Evolutionary conservation across 2,329 filamentous ascomycete species (phyloP).

Genomic region (Calycina herbarum): DNA sequence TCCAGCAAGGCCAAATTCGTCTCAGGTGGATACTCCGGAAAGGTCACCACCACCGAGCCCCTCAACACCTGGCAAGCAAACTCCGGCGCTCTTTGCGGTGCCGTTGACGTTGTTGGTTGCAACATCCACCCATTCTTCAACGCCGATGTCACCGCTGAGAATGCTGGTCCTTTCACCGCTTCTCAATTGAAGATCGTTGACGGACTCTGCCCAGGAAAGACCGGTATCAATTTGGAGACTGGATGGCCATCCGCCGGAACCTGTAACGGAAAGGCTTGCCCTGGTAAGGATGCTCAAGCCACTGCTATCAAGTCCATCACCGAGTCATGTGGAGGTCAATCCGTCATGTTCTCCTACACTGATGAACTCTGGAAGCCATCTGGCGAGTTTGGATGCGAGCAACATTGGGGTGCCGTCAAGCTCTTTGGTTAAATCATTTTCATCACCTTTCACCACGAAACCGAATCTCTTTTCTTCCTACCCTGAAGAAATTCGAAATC

Average conservation of each 20-base stretch:
- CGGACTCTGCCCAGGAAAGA: conserved; percentile 68
- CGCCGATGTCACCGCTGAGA: conserved; percentile 56
- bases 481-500: not conserved
- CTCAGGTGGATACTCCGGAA: conserved; percentile 67
- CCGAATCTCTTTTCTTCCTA: not conserved
- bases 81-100: conserved; percentile 63
- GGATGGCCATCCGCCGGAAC: conserved; percentile 78
- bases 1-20: conserved; percentile 64
- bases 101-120: conserved; percentile 75
- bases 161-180: conserved; percentile 75
- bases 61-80: conserved; percentile 72
- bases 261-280: conserved; percentile 71
- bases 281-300: conserved; percentile 66
- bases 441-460: not conserved
- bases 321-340: conserved; percentile 62
- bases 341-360: conserved; percentile 78
- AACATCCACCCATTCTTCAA: conserved; percentile 98
- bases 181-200: conserved; percentile 71
- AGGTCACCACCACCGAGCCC: conserved; percentile 83
- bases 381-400: conserved; percentile 72
- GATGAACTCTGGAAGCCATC: conserved; percentile 81
- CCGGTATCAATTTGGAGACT: conserved; percentile 81
- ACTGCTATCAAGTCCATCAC: conserved; percentile 72
- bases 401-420: conserved; percentile 65
- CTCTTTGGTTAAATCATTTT: conserved; percentile 22